These are phyloP conservation scores for Venustampulla echinocandica DNA, from an alignment of 495 filamentous ascomycete genomes.

Conservation along the genomic window DNA sequence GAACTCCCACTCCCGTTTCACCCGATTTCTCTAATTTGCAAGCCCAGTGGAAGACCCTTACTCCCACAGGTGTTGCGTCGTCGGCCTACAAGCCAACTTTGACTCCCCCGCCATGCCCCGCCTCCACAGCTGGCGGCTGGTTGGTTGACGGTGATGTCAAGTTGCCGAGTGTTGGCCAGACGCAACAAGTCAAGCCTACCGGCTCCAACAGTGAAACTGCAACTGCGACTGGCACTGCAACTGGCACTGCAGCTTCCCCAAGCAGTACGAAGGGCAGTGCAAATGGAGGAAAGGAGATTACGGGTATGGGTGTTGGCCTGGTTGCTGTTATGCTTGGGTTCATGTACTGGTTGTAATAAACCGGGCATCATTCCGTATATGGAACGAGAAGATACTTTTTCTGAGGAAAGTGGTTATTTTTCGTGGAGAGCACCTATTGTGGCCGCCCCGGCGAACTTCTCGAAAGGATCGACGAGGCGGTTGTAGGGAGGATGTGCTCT, in stretches of 20 bases:
- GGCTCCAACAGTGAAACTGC: neutral
- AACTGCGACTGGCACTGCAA: conserved; percentile 10
- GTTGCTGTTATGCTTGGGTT: conserved; percentile 47
- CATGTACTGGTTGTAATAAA: conserved; percentile 38
- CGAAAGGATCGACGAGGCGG: neutral
- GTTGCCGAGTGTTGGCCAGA: conserved; percentile 61
- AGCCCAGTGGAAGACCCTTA: conserved; percentile 65
- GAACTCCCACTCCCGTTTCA: conserved; percentile 62
- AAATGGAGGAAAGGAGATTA: conserved; percentile 39
- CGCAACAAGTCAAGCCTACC: conserved; percentile 24
- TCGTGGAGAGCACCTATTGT: conserved; percentile 1
- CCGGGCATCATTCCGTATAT: neutral
- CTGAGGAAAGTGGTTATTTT: neutral
- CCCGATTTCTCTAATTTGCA: conserved; percentile 76
- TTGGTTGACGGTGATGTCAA: conserved; percentile 56
- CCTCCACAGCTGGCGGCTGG: conserved; percentile 62
- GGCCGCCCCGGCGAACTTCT: neutral
- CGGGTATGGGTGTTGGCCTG: conserved; percentile 43
- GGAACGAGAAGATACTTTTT: neutral
- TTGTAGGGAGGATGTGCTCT: neutral
- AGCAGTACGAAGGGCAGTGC: conserved; percentile 15
- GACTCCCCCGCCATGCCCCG: conserved; percentile 61
- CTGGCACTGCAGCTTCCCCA: conserved; percentile 12
- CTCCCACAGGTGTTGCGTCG: conserved; percentile 55
- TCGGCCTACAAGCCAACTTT: conserved; percentile 55